Evolutionary conservation across 2,329 filamentous ascomycete genomes (phyloP).

Genomic region (Emmonsia crescens): DNA sequence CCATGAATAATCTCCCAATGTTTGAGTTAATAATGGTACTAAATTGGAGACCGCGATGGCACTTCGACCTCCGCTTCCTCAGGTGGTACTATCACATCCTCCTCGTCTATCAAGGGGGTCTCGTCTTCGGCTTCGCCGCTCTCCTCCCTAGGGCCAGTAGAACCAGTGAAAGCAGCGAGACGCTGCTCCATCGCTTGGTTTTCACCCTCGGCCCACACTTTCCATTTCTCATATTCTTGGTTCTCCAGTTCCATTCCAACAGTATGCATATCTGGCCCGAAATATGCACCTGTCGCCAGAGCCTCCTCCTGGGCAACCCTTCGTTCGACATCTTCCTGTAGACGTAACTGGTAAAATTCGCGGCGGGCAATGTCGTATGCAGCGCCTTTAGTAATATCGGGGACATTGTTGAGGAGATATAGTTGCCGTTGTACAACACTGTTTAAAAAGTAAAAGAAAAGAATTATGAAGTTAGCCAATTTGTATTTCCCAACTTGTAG

Average conservation of each 20-base stretch:
- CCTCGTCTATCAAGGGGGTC: background rate
- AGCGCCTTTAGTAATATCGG: conserved; percentile 47
- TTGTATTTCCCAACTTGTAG: background rate
- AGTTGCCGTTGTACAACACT: conserved; percentile 90
- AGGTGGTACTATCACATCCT: background rate
- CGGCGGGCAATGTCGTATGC: conserved; percentile 81
- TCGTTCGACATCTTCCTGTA: conserved; percentile 69
- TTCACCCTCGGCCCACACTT: conserved; percentile 58
- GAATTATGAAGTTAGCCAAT: background rate
- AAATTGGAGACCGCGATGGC: background rate
- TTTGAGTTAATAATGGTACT: background rate
- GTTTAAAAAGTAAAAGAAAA: conserved; percentile 5
- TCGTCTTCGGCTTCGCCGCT: background rate
- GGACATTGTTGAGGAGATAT: conserved; percentile 62
- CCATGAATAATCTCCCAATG: background rate
- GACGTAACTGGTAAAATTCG: conserved; percentile 80
- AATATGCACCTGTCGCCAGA: conserved; percentile 72
- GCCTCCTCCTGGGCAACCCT: conserved; percentile 84
- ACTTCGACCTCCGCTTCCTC: conserved; percentile 8
- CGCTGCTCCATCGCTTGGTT: conserved; percentile 39
- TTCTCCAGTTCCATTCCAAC: conserved; percentile 77
- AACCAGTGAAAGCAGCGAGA: conserved; percentile 33
- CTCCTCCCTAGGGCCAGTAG: conserved; percentile 1
- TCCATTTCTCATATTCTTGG: conserved; percentile 71
- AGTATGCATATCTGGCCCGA: conserved; percentile 65